Percentiles rank a stretch among this genome's conserved stretches.
These are phyloP conservation scores for Tubosaeta sp. DNA, from an alignment of 768 basidiomycete genomes.

Conservation along the genomic window DNA sequence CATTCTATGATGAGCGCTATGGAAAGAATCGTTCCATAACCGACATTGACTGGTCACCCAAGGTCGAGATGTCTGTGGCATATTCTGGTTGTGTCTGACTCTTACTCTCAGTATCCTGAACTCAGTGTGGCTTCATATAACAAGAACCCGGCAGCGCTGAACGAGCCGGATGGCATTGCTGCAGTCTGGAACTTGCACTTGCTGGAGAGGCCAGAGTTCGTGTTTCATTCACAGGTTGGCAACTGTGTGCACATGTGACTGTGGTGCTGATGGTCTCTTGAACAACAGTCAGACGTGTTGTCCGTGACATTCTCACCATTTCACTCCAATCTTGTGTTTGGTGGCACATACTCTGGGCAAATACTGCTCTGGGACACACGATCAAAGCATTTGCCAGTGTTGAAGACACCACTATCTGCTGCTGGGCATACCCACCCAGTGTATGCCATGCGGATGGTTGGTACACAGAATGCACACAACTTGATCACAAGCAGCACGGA, in stretches of 20 bases:
- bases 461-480: conserved; percentile 98
- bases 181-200: conserved; percentile 97
- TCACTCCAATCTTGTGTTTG: conserved; percentile 95
- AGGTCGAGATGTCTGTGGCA: conserved; percentile 46
- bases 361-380: conserved; percentile 98
- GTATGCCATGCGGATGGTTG: conserved; percentile 97
- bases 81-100: background rate
- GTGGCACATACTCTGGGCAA: conserved; percentile 99
- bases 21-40: conserved; percentile 94
- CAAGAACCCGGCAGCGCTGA: conserved; percentile 89
- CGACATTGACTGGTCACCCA: conserved; percentile 96
- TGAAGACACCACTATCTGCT: conserved; percentile 94
- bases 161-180: conserved; percentile 96
- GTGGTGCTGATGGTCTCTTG: conserved; percentile 3
- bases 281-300: conserved; percentile 85
- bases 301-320: conserved; percentile 97
- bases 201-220: conserved; percentile 92
- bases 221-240: conserved; percentile 95
- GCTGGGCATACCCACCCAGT: conserved; percentile 98
- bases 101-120: conserved; percentile 77
- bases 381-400: conserved; percentile 90
- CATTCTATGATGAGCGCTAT: conserved; percentile 88
- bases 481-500: conserved; percentile 96
- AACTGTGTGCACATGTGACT: background rate
- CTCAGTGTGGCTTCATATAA: conserved; percentile 95